phyloP scores from a whole-genome alignment of 2,329 filamentous ascomycete species.

The Cryphonectria japonica region DNA sequence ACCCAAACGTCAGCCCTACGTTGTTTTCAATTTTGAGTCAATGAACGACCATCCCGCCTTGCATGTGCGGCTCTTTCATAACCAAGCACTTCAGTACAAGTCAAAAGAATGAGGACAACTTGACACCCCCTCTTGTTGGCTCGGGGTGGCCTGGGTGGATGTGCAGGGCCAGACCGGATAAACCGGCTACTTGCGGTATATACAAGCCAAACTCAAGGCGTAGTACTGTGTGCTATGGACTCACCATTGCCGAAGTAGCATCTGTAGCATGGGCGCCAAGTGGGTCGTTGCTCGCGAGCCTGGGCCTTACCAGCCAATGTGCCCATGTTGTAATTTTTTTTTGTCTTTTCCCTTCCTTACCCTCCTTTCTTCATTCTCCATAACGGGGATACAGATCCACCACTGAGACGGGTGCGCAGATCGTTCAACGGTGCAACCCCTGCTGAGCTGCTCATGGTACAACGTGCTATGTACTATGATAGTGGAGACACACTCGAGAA shows the following conservation, averaged over 20 bases:
- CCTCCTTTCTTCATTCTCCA: not conserved
- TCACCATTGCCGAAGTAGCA: not conserved
- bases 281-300: not conserved
- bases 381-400: not conserved
- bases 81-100: no score
- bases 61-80: not conserved
- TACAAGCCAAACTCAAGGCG: not conserved
- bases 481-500: not conserved
- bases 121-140: not conserved
- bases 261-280: not conserved
- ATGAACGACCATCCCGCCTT: not conserved
- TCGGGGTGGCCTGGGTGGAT: not conserved
- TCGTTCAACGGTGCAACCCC: not conserved
- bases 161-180: not conserved
- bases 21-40: not conserved
- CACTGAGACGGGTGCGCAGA: slow-evolving; percentile 2
- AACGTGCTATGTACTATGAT: not conserved
- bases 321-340: not conserved
- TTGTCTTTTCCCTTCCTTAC: not conserved
- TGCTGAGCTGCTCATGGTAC: not conserved
- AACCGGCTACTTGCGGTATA: not conserved
- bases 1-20: not conserved
- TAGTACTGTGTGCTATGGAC: not conserved
- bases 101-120: not conserved
- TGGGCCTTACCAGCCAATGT: not conserved